Evolutionary conservation across 2,329 filamentous ascomycete species (phyloP).

Genomic region (Hypoxylon sp.): DNA sequence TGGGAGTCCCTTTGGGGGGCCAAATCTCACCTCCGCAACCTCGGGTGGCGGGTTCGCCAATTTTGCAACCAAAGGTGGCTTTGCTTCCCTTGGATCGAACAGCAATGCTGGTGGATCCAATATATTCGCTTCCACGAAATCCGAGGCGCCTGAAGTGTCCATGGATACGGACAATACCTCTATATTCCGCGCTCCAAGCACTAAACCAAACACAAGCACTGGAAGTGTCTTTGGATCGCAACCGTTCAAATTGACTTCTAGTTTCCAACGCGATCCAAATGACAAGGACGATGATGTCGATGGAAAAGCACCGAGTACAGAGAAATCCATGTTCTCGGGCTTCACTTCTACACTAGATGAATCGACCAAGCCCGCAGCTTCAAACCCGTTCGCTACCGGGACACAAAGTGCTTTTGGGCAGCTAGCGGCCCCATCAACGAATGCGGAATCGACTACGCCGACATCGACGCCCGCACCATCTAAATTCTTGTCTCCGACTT

Average conservation of each 20-base stretch:
- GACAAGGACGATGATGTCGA: slow-evolving; percentile 70
- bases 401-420: slow-evolving; percentile 46
- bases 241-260: slow-evolving; percentile 77
- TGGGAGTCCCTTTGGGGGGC: slow-evolving; percentile 41
- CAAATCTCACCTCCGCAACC: slow-evolving; percentile 32
- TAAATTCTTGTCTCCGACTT: slow-evolving; percentile 60
- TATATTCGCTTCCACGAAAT: slow-evolving; percentile 60
- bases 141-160: slow-evolving; percentile 51
- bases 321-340: slow-evolving; percentile 69
- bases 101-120: slow-evolving; percentile 55
- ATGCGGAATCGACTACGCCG: slow-evolving; percentile 62
- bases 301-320: slow-evolving; percentile 50
- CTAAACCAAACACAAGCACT: slow-evolving; percentile 56
- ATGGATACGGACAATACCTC: slow-evolving; percentile 55
- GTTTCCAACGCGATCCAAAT: slow-evolving; percentile 75
- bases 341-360: slow-evolving; percentile 73
- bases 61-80: slow-evolving; percentile 70
- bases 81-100: slow-evolving; percentile 63
- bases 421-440: slow-evolving; percentile 34
- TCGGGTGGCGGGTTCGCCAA: slow-evolving; percentile 56
- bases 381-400: slow-evolving; percentile 50
- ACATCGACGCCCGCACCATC: slow-evolving; percentile 66
- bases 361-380: slow-evolving; percentile 56
- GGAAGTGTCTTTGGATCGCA: slow-evolving; percentile 62
- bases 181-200: slow-evolving; percentile 58